A percentile compares a stretch with the other conserved stretches of the same genome.
Evolutionary conservation across 192 early-diverging fungal species (phyloP).

Genomic region (Entomortierella chlamydospora): DNA sequence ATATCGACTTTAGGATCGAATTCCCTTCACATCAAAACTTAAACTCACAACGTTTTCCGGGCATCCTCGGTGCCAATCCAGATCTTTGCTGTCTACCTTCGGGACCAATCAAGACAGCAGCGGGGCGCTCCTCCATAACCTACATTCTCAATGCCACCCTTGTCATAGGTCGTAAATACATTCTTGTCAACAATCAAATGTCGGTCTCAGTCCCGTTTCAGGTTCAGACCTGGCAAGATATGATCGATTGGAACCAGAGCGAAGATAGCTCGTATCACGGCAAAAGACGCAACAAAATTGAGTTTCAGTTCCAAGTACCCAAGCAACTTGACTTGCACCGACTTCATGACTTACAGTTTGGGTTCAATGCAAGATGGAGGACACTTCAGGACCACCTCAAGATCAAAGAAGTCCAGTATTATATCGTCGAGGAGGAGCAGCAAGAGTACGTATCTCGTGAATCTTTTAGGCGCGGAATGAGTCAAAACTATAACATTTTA

Average conservation of each 20-base stretch:
- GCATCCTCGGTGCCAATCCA: background rate
- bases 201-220: constrained; percentile 21
- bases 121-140: constrained; percentile 10
- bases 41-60: background rate
- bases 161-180: constrained; percentile 25
- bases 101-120: constrained; percentile 22
- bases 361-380: constrained; percentile 31
- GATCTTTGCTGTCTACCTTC: constrained; percentile 18
- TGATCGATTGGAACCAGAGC: constrained; percentile 23
- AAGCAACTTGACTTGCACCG: constrained; percentile 26
- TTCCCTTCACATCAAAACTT: constrained; percentile 33
- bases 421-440: constrained; percentile 35
- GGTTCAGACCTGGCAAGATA: constrained; percentile 45
- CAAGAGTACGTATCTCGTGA: constrained; percentile 20
- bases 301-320: constrained; percentile 43
- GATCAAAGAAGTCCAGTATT: constrained; percentile 34
- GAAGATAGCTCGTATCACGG: constrained; percentile 45
- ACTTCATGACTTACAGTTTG: constrained; percentile 33
- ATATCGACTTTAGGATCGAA: constrained; percentile 43
- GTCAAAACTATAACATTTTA: too few relatives aligned
- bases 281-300: constrained; percentile 25
- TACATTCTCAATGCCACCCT: constrained; percentile 26
- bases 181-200: constrained; percentile 45
- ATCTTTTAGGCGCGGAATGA: background rate
- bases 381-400: constrained; percentile 17